A percentile compares a stretch with the other conserved stretches of the same genome.
These are phyloP conservation scores for Bretschneidera sinensis DNA, from an alignment of 345 rosid genomes.

Conservation along the genomic window DNA sequence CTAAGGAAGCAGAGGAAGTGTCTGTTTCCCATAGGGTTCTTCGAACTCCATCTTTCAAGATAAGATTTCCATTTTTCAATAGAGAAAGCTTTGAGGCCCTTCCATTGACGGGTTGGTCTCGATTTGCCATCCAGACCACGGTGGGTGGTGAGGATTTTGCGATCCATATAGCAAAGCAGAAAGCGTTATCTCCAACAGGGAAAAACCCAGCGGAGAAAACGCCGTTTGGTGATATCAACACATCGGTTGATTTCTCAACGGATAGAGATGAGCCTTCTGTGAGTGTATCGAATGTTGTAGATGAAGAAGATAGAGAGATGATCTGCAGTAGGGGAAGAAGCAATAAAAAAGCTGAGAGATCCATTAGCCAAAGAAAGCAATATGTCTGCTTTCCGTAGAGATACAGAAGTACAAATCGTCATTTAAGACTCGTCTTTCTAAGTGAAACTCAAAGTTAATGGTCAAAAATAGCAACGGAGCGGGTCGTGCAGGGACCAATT, in stretches of 20 bases:
- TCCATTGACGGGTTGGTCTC: conserved; percentile 35
- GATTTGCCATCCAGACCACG: conserved; percentile 44
- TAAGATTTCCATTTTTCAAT: conserved; percentile 10
- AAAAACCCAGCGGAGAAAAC: background rate
- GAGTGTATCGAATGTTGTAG: background rate
- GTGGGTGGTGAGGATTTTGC: conserved; percentile 7
- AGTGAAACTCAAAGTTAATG: too few relatives aligned
- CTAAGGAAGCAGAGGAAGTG: background rate
- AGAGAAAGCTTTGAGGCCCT: conserved; percentile 29
- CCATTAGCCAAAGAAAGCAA: background rate
- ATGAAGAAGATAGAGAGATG: background rate
- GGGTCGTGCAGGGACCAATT: too few relatives aligned
- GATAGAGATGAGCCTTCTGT: conserved; percentile 8
- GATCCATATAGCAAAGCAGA: conserved; percentile 26
- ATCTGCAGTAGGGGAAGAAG: background rate
- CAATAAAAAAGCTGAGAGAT: background rate
- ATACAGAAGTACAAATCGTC: too few relatives aligned
- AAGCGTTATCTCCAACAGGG: background rate
- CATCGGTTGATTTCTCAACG: background rate
- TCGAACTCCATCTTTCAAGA: conserved; percentile 18
- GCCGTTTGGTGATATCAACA: background rate
- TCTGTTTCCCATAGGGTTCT: conserved; percentile 22
- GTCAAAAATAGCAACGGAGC: too few relatives aligned
- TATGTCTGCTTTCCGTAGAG: too few relatives aligned
- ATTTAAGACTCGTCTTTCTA: too few relatives aligned